A percentile compares a stretch with the other conserved stretches of the same genome.
Evolutionary conservation across 208 protist species (phyloP).

Genomic region (Trypanosoma lewisi): DNA sequence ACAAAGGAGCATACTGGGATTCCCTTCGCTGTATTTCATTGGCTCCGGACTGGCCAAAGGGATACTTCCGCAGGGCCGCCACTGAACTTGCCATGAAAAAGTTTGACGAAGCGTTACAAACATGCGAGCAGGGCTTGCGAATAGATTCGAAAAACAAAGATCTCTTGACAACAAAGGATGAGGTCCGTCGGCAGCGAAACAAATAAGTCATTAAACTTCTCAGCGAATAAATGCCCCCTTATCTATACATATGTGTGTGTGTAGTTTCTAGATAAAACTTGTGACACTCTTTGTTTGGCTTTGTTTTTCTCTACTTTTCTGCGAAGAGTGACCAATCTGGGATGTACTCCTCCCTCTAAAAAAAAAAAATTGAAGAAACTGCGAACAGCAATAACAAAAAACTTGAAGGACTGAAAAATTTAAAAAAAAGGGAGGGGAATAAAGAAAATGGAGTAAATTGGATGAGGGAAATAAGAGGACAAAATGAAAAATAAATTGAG

Average conservation of each 20-base stretch:
- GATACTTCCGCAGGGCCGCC: slow-evolving; percentile 89
- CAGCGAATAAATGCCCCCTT: slow-evolving; percentile 24
- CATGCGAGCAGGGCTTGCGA: slow-evolving; percentile 58
- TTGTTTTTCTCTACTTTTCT: too few relatives aligned
- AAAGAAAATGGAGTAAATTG: too few relatives aligned
- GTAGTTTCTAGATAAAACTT: too few relatives aligned
- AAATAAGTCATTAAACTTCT: slow-evolving; percentile 1
- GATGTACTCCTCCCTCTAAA: too few relatives aligned
- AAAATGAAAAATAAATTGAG: too few relatives aligned
- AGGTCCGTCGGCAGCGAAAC: slow-evolving; percentile 29
- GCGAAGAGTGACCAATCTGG: too few relatives aligned
- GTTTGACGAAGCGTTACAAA: slow-evolving; percentile 56
- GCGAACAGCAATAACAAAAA: too few relatives aligned
- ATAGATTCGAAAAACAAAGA: slow-evolving; percentile 72
- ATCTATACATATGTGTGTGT: slow-evolving; percentile 7
- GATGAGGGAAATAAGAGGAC: too few relatives aligned
- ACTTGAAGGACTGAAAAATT: too few relatives aligned
- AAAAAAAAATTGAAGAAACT: too few relatives aligned
- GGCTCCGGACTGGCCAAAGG: slow-evolving; percentile 88
- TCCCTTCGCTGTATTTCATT: slow-evolving; percentile 81
- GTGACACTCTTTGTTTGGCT: too few relatives aligned
- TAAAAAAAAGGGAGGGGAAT: too few relatives aligned
- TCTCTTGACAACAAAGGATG: slow-evolving; percentile 57
- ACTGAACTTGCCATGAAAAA: slow-evolving; percentile 69
- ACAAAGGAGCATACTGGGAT: slow-evolving; percentile 88